A percentile compares a stretch with the other conserved stretches of the same genome.
These are phyloP conservation scores for Fusarium sp. DNA, from an alignment of 2,329 filamentous ascomycete genomes.

Conservation along the genomic window DNA sequence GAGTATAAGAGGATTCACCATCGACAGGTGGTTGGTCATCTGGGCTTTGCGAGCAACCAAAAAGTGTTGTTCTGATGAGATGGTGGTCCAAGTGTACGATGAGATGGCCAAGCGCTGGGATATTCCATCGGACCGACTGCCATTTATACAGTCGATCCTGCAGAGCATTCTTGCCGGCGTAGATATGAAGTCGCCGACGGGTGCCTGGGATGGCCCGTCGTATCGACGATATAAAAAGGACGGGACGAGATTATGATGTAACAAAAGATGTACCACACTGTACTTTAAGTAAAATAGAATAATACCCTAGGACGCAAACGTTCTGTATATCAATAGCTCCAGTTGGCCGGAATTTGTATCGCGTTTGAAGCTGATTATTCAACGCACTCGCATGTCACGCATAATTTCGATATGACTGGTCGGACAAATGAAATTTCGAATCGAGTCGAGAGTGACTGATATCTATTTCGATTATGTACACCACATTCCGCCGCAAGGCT, in stretches of 20 bases:
- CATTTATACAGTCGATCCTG: slow-evolving; percentile 61
- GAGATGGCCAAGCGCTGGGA: slow-evolving; percentile 62
- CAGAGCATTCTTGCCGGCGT: slow-evolving; percentile 55
- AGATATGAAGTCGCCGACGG: slow-evolving; percentile 47
- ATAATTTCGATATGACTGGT: background rate
- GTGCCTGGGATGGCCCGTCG: slow-evolving; percentile 42
- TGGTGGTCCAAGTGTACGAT: slow-evolving; percentile 67
- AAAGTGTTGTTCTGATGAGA: slow-evolving; percentile 64
- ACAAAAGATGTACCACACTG: slow-evolving; percentile 44
- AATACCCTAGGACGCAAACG: slow-evolving; percentile 39
- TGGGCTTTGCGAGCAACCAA: slow-evolving; percentile 73
- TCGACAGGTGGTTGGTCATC: slow-evolving; percentile 71
- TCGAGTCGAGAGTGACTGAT: slow-evolving; percentile 46
- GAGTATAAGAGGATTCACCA: slow-evolving; percentile 59
- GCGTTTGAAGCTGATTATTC: background rate
- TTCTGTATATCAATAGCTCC: slow-evolving; percentile 26
- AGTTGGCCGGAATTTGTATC: background rate
- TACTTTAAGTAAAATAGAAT: slow-evolving; percentile 36
- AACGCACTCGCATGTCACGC: slow-evolving; percentile 6
- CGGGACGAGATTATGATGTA: slow-evolving; percentile 47
- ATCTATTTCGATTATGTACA: slow-evolving; percentile 53
- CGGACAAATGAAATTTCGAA: slow-evolving; percentile 44
- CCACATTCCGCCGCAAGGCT: slow-evolving; percentile 43
- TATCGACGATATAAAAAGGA: slow-evolving; percentile 46
- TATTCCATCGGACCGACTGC: slow-evolving; percentile 53